Conservation (phyloP, 2,329 filamentous ascomycete genomes). For the Neurospora sp. region DNA sequence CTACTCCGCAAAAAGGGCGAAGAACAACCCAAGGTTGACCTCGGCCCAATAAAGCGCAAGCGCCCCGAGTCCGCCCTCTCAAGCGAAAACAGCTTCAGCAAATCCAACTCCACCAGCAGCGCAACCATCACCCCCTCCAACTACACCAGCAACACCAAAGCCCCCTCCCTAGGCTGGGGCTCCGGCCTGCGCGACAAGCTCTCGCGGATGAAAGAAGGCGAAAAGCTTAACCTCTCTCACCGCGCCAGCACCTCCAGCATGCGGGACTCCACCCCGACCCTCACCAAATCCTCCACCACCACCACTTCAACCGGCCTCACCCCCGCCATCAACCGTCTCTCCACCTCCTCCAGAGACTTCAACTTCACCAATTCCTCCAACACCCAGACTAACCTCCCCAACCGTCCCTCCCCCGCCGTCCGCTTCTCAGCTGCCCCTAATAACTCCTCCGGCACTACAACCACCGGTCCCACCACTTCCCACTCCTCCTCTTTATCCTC, state of each 20-base stretch:
- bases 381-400: background rate
- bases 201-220: conserved; percentile 50
- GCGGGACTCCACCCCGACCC: background rate
- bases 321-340: background rate
- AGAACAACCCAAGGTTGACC: conserved; percentile 36
- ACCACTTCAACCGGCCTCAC: background rate
- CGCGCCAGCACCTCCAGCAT: background rate
- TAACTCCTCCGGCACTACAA: background rate
- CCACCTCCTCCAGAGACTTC: background rate
- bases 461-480: background rate
- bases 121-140: background rate
- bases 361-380: conserved; percentile 8
- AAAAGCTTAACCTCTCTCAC: conserved; percentile 28
- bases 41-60: conserved; percentile 54
- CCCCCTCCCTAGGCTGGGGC: conserved; percentile 45
- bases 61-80: conserved; percentile 40
- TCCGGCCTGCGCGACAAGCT: conserved; percentile 44
- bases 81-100: conserved; percentile 5
- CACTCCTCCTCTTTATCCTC: background rate
- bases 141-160: conserved; percentile 1
- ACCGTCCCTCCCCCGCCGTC: background rate
- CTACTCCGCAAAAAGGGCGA: conserved; percentile 28
- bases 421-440: background rate
- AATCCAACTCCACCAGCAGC: background rate
- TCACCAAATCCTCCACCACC: background rate